phyloP scores from a whole-genome alignment of 495 filamentous ascomycete species.

The Stereocaulon alpinum region DNA sequence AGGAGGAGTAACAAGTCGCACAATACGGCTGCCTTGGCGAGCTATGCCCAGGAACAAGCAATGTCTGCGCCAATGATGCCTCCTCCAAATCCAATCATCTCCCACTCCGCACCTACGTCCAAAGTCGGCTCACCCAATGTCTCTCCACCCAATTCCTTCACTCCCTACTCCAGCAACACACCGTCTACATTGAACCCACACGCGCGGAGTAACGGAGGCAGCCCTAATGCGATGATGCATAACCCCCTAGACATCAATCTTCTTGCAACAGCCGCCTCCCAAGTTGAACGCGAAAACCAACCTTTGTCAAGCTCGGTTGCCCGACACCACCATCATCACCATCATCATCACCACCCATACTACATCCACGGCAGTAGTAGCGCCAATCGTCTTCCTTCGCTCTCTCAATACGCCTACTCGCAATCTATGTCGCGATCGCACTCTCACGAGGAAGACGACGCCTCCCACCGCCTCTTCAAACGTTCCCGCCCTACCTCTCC shows the following conservation, averaged over 20 bases:
- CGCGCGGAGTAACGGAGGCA: constrained; percentile 43
- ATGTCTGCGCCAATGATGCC: constrained; percentile 59
- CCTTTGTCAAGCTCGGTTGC: constrained; percentile 36
- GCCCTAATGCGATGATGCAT: constrained; percentile 26
- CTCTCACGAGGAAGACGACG: constrained; percentile 75
- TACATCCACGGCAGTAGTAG: constrained; percentile 44
- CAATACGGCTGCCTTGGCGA: constrained; percentile 43
- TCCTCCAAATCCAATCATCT: constrained; percentile 62
- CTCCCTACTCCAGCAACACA: constrained; percentile 58
- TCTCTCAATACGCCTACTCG: constrained; percentile 66
- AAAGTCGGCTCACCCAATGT: constrained; percentile 88
- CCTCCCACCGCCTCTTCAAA: constrained; percentile 68
- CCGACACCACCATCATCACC: constrained; percentile 40
- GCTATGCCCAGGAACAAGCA: constrained; percentile 36
- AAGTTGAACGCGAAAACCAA: constrained; percentile 68
- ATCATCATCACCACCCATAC: constrained; percentile 45
- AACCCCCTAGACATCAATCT: constrained; percentile 68
- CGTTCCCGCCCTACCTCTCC: constrained; percentile 87
- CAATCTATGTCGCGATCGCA: constrained; percentile 84
- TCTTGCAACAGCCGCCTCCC: constrained; percentile 81
- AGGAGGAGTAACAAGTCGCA: constrained; percentile 83
- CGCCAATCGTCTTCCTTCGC: constrained; percentile 57
- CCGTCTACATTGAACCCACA: constrained; percentile 56
- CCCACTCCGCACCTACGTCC: constrained; percentile 81
- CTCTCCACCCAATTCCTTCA: constrained; percentile 86